A percentile compares a stretch with the other conserved stretches of the same genome.
Conservation (phyloP, 306 rosid genomes). For the Sicyos edulis region DNA sequence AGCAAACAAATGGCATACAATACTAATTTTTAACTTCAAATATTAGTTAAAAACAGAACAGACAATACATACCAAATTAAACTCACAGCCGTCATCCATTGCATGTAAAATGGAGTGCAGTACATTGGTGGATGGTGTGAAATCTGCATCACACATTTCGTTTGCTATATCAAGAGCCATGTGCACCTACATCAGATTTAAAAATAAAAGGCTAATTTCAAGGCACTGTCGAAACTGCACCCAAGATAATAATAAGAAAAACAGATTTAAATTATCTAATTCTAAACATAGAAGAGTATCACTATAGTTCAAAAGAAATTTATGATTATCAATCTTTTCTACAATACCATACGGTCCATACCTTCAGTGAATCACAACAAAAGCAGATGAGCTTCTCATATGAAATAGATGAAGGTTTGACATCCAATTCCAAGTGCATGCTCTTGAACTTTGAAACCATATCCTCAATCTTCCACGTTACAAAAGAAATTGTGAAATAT, state of each 20-base stretch:
- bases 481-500: background rate
- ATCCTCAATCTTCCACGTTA: slow-evolving; percentile 71
- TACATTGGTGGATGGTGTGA: slow-evolving; percentile 33
- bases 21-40: background rate
- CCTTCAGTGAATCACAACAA: slow-evolving; percentile 59
- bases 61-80: slow-evolving; percentile 48
- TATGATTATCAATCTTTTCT: background rate
- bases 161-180: slow-evolving; percentile 59
- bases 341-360: slow-evolving; percentile 38
- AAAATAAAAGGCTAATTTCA: background rate
- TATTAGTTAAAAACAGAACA: background rate
- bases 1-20: background rate
- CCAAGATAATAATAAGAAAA: background rate
- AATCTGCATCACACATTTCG: slow-evolving; percentile 57
- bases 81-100: slow-evolving; percentile 43
- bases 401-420: slow-evolving; percentile 56
- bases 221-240: slow-evolving; percentile 7
- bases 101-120: slow-evolving; percentile 48
- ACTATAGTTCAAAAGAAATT: slow-evolving; percentile 10
- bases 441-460: slow-evolving; percentile 45
- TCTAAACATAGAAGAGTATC: slow-evolving; percentile 4
- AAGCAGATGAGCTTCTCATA: slow-evolving; percentile 57
- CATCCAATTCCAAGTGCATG: slow-evolving; percentile 47
- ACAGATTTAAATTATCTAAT: background rate
- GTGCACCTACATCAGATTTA: slow-evolving; percentile 43